These are phyloP conservation scores for Amanita phalloides DNA, from an alignment of 768 basidiomycete genomes.

Conservation along the genomic window DNA sequence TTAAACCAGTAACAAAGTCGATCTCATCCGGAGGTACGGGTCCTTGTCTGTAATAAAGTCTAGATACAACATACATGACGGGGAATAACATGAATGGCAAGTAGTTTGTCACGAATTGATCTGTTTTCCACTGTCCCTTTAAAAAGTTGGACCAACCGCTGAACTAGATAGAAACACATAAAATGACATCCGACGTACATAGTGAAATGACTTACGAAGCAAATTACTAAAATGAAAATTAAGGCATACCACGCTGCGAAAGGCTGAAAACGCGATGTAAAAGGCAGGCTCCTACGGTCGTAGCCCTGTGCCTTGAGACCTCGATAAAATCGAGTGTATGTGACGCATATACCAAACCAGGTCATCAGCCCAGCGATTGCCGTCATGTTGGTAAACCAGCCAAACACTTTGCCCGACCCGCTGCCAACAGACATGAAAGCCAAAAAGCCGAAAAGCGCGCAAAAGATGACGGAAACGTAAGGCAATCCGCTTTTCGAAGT, in stretches of 20 bases:
- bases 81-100: constrained; percentile 66
- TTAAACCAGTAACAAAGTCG: constrained; percentile 72
- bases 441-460: constrained; percentile 54
- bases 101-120: constrained; percentile 79
- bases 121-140: constrained; percentile 33
- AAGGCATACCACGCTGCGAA: constrained; percentile 57
- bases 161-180: constrained; percentile 20
- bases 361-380: constrained; percentile 60
- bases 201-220: constrained; percentile 39
- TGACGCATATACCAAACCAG: constrained; percentile 71
- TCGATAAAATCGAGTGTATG: constrained; percentile 76
- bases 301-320: constrained; percentile 77
- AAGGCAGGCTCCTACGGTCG: constrained; percentile 64
- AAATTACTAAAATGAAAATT: constrained; percentile 36
- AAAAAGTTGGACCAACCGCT: constrained; percentile 34
- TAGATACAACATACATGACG: constrained; percentile 53
- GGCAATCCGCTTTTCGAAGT: constrained; percentile 72
- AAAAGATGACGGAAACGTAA: constrained; percentile 57
- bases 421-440: constrained; percentile 71
- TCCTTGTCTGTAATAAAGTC: constrained; percentile 38
- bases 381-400: constrained; percentile 75
- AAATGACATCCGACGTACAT: not conserved
- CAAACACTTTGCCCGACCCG: constrained; percentile 66
- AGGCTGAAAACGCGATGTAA: constrained; percentile 54
- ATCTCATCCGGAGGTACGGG: constrained; percentile 51